Evolutionary conservation across 345 rosid species (phyloP).

Genomic region (Linum tenue): DNA sequence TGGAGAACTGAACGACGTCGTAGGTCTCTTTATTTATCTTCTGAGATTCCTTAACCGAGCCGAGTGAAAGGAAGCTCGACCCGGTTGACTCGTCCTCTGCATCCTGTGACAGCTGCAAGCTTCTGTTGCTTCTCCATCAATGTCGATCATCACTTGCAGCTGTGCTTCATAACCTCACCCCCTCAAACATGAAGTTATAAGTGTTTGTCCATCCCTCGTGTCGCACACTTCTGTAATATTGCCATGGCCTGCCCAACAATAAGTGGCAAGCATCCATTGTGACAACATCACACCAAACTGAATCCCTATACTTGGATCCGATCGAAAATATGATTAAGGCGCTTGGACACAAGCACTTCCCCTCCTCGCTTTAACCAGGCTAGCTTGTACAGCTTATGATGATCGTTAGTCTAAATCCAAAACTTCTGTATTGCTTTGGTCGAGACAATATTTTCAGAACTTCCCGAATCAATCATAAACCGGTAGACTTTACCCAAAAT

Average conservation of each 20-base stretch:
- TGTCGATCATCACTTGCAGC: too few species aligned
- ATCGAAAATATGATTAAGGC: neutral
- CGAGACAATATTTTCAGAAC: too few species aligned
- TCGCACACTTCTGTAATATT: neutral
- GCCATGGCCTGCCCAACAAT: neutral
- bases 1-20: too few species aligned
- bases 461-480: neutral
- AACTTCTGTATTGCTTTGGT: neutral
- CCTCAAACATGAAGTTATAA: neutral
- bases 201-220: neutral
- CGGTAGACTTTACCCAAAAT: neutral
- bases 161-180: too few species aligned
- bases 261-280: conserved; percentile 2
- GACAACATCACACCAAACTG: neutral
- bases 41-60: too few species aligned
- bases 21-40: too few species aligned
- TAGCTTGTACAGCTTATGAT: neutral
- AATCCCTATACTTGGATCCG: neutral
- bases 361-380: neutral
- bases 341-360: neutral
- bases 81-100: too few species aligned
- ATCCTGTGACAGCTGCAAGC: too few species aligned
- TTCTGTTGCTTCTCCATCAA: too few species aligned
- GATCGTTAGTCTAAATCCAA: neutral
- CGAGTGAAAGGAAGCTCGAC: too few species aligned